A percentile compares a stretch with the other conserved stretches of the same genome.
phyloP scores from a whole-genome alignment of 257 asterid genomes.

The Capsicum chinense region DNA sequence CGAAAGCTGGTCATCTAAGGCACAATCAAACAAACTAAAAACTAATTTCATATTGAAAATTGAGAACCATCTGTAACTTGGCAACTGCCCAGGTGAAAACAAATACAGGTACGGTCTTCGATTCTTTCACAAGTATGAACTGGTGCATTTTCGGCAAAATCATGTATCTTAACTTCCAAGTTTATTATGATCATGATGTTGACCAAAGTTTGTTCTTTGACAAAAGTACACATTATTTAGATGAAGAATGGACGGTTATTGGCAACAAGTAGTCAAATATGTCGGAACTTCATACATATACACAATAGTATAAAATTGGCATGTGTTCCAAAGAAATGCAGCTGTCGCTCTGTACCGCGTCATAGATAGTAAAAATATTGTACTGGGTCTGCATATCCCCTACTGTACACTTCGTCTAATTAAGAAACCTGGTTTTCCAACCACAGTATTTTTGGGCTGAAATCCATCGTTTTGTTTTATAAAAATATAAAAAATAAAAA shows the following conservation, averaged over 20 bases:
- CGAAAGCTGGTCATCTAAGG: neutral
- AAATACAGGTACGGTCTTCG: neutral
- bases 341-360: neutral
- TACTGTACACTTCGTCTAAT: neutral
- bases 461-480: neutral
- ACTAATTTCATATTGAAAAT: neutral
- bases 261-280: neutral
- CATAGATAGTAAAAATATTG: neutral
- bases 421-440: neutral
- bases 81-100: neutral
- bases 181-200: slow-evolving; percentile 31
- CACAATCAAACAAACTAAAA: too few relatives aligned
- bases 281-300: neutral
- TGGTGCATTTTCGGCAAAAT: slow-evolving; percentile 40
- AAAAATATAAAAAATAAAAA: neutral
- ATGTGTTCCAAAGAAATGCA: neutral
- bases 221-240: neutral
- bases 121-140: neutral
- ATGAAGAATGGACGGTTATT: neutral
- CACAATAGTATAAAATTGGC: neutral
- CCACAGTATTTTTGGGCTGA: neutral
- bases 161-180: neutral
- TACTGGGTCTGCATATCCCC: neutral
- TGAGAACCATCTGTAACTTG: neutral
- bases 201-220: slow-evolving; percentile 21